phyloP scores from a whole-genome alignment of 2,329 filamentous ascomycete genomes.

The Coniochaeta ligniaria region DNA sequence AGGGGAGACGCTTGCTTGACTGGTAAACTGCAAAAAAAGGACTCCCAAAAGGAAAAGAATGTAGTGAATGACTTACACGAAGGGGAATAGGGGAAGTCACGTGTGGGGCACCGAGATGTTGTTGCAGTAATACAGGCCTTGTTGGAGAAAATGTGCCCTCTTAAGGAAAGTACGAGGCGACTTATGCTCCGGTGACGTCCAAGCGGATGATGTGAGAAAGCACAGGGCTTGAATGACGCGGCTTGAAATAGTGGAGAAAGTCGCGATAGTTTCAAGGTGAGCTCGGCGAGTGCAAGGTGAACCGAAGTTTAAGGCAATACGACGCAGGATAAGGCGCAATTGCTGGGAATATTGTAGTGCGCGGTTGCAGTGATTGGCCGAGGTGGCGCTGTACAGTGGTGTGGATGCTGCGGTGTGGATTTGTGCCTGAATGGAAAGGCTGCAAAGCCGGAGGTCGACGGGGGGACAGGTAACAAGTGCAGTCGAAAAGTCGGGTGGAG shows the following conservation, averaged over 20 bases:
- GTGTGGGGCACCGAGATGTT: not conserved
- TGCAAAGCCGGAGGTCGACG: not conserved
- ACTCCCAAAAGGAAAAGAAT: not conserved
- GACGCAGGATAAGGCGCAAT: not conserved
- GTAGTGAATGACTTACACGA: not conserved
- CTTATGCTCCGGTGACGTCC: no score
- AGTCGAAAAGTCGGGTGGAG: conserved; percentile 7
- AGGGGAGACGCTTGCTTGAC: not conserved
- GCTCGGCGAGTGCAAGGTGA: conserved; percentile 2
- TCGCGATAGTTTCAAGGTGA: not conserved
- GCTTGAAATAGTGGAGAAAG: not conserved
- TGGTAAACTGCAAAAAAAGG: not conserved
- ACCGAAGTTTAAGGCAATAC: not conserved
- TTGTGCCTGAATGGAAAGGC: not conserved
- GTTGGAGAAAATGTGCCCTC: no score
- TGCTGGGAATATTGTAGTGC: not conserved
- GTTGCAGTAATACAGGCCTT: no score
- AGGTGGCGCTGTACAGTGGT: not conserved
- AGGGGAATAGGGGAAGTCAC: not conserved
- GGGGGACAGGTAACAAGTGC: not conserved
- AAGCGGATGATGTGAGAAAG: not conserved
- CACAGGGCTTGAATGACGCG: not conserved
- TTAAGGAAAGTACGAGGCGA: no score
- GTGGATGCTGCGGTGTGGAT: conserved; percentile 1
- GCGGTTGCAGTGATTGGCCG: not conserved